Evolutionary conservation across 768 basidiomycete species (phyloP).

Genomic region (Boletus sensibilis): DNA sequence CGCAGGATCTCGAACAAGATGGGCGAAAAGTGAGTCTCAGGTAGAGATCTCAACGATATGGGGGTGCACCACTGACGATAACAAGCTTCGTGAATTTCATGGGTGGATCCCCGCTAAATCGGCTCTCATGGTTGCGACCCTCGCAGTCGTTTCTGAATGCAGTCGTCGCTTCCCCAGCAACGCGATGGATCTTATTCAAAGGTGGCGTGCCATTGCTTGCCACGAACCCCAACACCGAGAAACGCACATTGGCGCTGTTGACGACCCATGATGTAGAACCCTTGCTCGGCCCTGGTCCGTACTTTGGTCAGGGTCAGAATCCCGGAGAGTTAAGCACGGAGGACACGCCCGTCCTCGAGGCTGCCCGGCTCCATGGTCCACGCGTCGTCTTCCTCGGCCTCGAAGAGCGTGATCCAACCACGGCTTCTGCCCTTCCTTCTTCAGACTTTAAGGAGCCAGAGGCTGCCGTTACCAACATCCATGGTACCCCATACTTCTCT

Average conservation of each 20-base stretch:
- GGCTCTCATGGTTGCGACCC: constrained; percentile 76
- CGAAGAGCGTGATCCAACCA: constrained; percentile 52
- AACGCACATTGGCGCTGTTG: constrained; percentile 49
- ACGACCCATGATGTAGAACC: constrained; percentile 59
- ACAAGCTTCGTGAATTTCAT: constrained; percentile 49
- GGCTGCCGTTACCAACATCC: constrained; percentile 52
- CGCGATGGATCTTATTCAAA: constrained; percentile 80
- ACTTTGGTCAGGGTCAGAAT: constrained; percentile 67
- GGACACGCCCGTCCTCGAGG: constrained; percentile 42
- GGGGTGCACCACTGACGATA: neutral
- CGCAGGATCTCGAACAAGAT: constrained; percentile 23
- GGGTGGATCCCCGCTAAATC: constrained; percentile 70
- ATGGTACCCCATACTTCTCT: constrained; percentile 86
- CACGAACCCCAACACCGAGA: constrained; percentile 32
- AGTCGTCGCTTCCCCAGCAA: constrained; percentile 54
- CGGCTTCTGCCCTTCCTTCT: constrained; percentile 55
- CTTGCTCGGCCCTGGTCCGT: constrained; percentile 65
- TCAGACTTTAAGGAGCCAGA: constrained; percentile 62
- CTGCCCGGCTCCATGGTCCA: constrained; percentile 56
- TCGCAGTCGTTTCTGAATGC: constrained; percentile 76
- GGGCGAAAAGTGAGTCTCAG: constrained; percentile 31
- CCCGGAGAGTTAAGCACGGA: constrained; percentile 31
- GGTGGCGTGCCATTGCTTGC: constrained; percentile 64
- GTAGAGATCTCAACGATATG: neutral
- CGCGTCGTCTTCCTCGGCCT: constrained; percentile 80